Evolutionary conservation across 2,329 filamentous ascomycete genomes (phyloP), one percentile per base, ranked within the genome.

Genomic region (Grosmannia clavigera): DNA sequence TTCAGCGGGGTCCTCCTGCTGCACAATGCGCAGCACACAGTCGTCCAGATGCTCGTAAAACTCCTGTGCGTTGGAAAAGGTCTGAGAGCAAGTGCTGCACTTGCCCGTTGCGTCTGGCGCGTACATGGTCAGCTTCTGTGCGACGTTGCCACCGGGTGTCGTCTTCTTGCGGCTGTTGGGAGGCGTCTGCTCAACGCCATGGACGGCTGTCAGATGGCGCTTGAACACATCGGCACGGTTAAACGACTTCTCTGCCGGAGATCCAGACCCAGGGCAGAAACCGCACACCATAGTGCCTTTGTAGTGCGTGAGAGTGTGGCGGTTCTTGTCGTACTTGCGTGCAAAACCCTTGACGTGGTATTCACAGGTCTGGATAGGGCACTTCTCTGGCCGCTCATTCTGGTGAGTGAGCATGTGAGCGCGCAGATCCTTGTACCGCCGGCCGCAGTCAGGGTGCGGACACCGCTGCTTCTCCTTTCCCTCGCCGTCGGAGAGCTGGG

Each of bases 211-310:
- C 68, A 96, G 74, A 71, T 96, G 92, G 63, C 92, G 82, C 81
- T 96, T 96, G 81, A 96, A 96, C 63, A 96, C 91, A 66, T 96
- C 92, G 61, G 92, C 91, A 60, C 92, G 84, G 76, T 96, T 96
- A 71, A 96, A 96, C 65, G 88, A 92, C 81, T 96, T 96, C 74
- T 96, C 92, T 1, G 88, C 87, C 9, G 90, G 83, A 5, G 90
- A 92, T 4, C 92, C 92, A 33, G 89, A 90, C 40, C 90, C 90
- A 1, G 91, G 90, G 68, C 92, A 96, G 76, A 96, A 96, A 35
- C 90, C 91, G 70, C 92, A 96, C 29, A 96, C 90, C 92, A 96
- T 96, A 56, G 89, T 96, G 50, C 92, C 92, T 75, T 96, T 96
- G 81, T 96, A 96, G 72, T 96, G 92, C 5, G 92, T 96, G 64